These are phyloP conservation scores for Saturnispora gosingensis DNA, from an alignment of 805 yeast species.

Conservation along the genomic window DNA sequence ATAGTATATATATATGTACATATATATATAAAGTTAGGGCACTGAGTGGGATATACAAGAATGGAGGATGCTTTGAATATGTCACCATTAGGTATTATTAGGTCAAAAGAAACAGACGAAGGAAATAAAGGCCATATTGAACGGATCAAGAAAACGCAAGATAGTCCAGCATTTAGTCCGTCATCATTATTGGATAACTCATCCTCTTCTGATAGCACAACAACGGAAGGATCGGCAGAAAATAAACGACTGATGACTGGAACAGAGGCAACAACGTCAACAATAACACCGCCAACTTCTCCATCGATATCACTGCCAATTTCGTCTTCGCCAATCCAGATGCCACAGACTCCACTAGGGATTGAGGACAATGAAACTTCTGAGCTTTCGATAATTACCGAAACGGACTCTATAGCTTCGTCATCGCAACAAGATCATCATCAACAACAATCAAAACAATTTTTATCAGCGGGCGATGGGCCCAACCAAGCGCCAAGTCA, in stretches of 20 bases:
- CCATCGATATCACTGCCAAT: not conserved
- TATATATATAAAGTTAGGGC: not conserved
- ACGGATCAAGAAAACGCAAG: not conserved
- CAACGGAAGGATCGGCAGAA: not conserved
- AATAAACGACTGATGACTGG: not conserved
- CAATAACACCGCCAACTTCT: not conserved
- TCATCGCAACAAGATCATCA: not conserved
- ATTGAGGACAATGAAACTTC: not conserved
- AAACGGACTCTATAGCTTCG: not conserved
- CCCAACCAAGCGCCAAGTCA: not conserved
- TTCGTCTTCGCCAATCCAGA: not conserved
- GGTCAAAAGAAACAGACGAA: not conserved
- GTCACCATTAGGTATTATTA: not conserved
- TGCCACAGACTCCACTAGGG: not conserved
- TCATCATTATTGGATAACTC: not conserved
- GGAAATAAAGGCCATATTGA: not conserved
- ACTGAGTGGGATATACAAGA: not conserved
- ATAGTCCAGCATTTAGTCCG: not conserved
- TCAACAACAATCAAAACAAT: not conserved
- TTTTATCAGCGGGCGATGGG: not conserved
- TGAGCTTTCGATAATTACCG: not conserved
- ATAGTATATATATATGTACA: not conserved
- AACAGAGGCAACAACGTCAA: not conserved
- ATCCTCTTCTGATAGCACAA: not conserved
- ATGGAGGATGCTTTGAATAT: not conserved